A percentile compares a stretch with the other conserved stretches of the same genome.
phyloP scores from a whole-genome alignment of 1,139 yeast species.

The Pichia sp. region DNA sequence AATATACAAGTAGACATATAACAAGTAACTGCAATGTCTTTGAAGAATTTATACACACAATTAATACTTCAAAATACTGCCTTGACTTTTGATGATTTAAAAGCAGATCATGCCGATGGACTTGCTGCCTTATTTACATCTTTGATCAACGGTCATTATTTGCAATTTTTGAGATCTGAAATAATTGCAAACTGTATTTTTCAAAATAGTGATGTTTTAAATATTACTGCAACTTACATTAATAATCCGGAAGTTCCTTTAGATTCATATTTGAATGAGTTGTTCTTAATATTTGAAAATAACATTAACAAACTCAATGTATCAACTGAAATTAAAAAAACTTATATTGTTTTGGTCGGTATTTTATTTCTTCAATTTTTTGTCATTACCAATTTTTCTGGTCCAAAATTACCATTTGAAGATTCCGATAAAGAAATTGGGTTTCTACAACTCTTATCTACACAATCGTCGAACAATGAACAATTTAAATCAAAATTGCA shows the following conservation, averaged over 20 bases:
- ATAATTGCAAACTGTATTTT: constrained; percentile 14
- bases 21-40: no score
- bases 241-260: background rate
- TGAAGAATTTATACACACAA: constrained; percentile 4
- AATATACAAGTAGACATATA: no score
- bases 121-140: constrained; percentile 2
- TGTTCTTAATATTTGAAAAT: constrained; percentile 4
- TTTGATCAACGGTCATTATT: constrained; percentile 26
- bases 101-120: background rate
- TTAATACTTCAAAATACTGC: constrained; percentile 9
- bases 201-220: constrained; percentile 7
- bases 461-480: constrained; percentile 1
- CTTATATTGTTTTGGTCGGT: constrained; percentile 33
- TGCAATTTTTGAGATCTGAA: constrained; percentile 14
- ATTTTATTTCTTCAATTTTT: constrained; percentile 61
- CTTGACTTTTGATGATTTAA: background rate
- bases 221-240: constrained; percentile 8
- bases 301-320: constrained; percentile 1
- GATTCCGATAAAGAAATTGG: constrained; percentile 20
- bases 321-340: constrained; percentile 7
- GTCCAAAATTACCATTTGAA: constrained; percentile 54
- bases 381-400: constrained; percentile 75
- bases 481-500: constrained; percentile 16
- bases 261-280: constrained; percentile 8
- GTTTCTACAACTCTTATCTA: constrained; percentile 18